phyloP scores from a whole-genome alignment of 1,139 yeast species.

The Pichia sp. region DNA sequence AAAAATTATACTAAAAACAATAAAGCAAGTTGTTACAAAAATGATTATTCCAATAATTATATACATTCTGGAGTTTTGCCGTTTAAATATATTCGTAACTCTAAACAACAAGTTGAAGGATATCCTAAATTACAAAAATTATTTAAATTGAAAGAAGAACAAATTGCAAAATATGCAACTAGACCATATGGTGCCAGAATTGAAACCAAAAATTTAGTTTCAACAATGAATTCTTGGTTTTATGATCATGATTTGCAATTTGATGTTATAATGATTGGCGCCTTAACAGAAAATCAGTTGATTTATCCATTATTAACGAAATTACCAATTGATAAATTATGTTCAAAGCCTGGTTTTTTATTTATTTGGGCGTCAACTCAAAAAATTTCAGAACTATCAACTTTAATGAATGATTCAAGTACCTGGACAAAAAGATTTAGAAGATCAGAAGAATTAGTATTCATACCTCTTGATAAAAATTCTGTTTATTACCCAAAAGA shows the following conservation, averaged over 20 bases:
- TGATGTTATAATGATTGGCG: conserved; percentile 91
- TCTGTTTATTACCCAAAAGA: conserved; percentile 58
- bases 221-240: conserved; percentile 57
- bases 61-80: conserved; percentile 60
- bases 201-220: conserved; percentile 44
- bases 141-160: conserved; percentile 54
- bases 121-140: conserved; percentile 76
- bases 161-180: conserved; percentile 45
- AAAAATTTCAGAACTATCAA: conserved; percentile 58
- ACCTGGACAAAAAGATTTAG: conserved; percentile 73
- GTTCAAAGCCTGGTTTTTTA: conserved; percentile 80
- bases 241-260: conserved; percentile 51
- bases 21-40: conserved; percentile 28
- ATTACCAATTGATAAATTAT: conserved; percentile 65
- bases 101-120: conserved; percentile 63
- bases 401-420: conserved; percentile 45
- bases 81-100: conserved; percentile 57
- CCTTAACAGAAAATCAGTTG: conserved; percentile 66
- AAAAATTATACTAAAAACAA: no score
- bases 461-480: conserved; percentile 52
- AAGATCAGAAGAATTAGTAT: conserved; percentile 80
- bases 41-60: conserved; percentile 69
- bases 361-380: conserved; percentile 83
- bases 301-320: conserved; percentile 52
- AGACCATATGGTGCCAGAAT: conserved; percentile 63